Evolutionary conservation across 805 yeast genomes (phyloP).

Genomic region (Candida arabinofermentans): DNA sequence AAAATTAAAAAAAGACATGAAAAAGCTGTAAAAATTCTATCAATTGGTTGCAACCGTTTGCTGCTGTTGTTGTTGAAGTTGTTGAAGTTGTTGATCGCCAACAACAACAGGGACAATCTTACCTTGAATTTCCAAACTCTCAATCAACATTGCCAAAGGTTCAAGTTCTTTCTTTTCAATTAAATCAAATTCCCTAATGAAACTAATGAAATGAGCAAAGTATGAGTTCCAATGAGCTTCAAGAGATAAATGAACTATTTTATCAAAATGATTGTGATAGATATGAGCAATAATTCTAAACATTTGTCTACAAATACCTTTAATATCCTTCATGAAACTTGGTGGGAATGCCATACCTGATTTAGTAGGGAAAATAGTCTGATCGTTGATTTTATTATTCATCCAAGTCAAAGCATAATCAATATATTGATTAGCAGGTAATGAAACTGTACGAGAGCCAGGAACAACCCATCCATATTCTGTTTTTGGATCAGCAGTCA

Average conservation of each 20-base stretch:
- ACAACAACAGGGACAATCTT: conserved; percentile 44
- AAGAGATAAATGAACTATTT: conserved; percentile 80
- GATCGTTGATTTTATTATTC: conserved; percentile 81
- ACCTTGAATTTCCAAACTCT: conserved; percentile 79
- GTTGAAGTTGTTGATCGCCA: background rate
- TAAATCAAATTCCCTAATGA: conserved; percentile 77
- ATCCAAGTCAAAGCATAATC: conserved; percentile 92
- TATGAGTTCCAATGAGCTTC: conserved; percentile 99
- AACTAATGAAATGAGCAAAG: conserved; percentile 89
- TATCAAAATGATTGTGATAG: conserved; percentile 92
- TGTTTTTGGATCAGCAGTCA: conserved; percentile 93
- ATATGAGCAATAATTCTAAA: conserved; percentile 94
- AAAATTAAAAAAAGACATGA: background rate
- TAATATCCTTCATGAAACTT: conserved; percentile 74
- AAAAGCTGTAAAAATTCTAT: background rate
- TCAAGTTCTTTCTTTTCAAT: conserved; percentile 75
- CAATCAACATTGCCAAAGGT: conserved; percentile 75
- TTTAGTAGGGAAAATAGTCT: conserved; percentile 85
- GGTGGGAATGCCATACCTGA: conserved; percentile 89
- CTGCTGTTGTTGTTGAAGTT: background rate
- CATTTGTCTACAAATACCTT: conserved; percentile 86
- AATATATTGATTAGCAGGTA: conserved; percentile 91
- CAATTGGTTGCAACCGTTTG: background rate
- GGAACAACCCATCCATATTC: conserved; percentile 85
- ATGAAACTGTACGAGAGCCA: conserved; percentile 67